Conservation (phyloP, 2,329 filamentous ascomycete species). For the Epicoccum nigrum region DNA sequence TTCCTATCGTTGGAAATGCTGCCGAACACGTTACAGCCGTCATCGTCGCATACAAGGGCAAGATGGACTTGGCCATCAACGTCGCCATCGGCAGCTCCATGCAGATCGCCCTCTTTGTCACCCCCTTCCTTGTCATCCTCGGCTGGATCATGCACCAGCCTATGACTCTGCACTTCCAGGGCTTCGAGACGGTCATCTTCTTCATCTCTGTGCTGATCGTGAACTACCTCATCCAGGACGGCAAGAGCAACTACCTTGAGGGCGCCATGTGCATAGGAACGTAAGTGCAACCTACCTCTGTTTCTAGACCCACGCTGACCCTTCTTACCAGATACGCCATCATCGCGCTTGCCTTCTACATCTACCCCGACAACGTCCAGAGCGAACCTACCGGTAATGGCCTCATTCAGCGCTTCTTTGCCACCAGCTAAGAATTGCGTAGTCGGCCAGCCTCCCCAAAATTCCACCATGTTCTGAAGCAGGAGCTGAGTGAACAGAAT, state of each 20-base stretch:
- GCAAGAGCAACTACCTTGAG: constrained; percentile 85
- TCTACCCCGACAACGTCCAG: constrained; percentile 61
- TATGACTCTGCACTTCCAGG: constrained; percentile 78
- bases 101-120: constrained; percentile 68
- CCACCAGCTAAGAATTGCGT: constrained; percentile 10
- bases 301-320: constrained; percentile 11
- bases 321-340: constrained; percentile 59
- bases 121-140: constrained; percentile 65
- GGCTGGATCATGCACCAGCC: constrained; percentile 65
- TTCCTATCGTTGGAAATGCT: constrained; percentile 70
- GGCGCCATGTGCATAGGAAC: constrained; percentile 66
- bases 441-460: no score
- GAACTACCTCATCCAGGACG: constrained; percentile 85
- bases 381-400: constrained; percentile 38
- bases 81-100: constrained; percentile 70
- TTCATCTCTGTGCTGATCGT: constrained; percentile 86
- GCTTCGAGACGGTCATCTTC: constrained; percentile 86
- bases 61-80: constrained; percentile 71
- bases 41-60: constrained; percentile 67
- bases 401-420: constrained; percentile 38
- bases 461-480: no score
- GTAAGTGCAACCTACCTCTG: constrained; percentile 26
- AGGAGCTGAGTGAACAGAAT: no score
- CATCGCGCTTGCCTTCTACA: constrained; percentile 65
- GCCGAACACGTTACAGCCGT: constrained; percentile 70